Evolutionary conservation across 768 basidiomycete species (phyloP), one percentile per base, ranked within the genome.

Genomic region (Exidia glandulosa): DNA sequence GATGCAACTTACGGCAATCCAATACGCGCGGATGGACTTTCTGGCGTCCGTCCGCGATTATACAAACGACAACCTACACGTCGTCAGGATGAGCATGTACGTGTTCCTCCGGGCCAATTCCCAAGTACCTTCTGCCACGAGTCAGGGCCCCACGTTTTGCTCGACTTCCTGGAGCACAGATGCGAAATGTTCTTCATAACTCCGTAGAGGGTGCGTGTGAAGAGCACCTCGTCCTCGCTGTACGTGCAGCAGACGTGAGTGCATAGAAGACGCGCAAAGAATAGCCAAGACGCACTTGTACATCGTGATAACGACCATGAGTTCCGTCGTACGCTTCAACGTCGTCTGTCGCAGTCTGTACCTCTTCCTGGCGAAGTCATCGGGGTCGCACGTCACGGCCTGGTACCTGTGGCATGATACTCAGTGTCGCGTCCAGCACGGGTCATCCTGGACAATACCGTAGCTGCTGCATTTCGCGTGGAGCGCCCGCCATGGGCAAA

Each of bases 291-390:
- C 86, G 69, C 71, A 95, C 94, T 96, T 96, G 70, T 87, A 96
- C 92, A 96, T 93, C 27, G 94, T 97, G 66, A 97, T 88, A 60
- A 92, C 90, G 69, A 97, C 88, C 74, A 95, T 89, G 59, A 97
- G 70, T 68, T 97, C 94, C 13, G 93, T 96, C 59, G 86, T 80
- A 58, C 93, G 79, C 32, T 85, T 83, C 62, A 74, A 81, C 67
- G 89, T 81, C 67, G 87, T 87, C 69, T 96, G 94, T 57, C 94
- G 79, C 32, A 97, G 77, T 61, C 86, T 88, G 71, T 90, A 94
- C 12, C 89, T 86, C 54, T 83, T 83, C 68, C 79, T 81, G 71
- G 89, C 85, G 68, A 94, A 96, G 33, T 94, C 87, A 68, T 97
- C 90, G 1, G 94, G 94, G 68, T 94, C 92, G 70, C 93, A 92